These are phyloP conservation scores for Coniochaeta sp. DNA, from an alignment of 2,329 filamentous ascomycete genomes.

Conservation along the genomic window DNA sequence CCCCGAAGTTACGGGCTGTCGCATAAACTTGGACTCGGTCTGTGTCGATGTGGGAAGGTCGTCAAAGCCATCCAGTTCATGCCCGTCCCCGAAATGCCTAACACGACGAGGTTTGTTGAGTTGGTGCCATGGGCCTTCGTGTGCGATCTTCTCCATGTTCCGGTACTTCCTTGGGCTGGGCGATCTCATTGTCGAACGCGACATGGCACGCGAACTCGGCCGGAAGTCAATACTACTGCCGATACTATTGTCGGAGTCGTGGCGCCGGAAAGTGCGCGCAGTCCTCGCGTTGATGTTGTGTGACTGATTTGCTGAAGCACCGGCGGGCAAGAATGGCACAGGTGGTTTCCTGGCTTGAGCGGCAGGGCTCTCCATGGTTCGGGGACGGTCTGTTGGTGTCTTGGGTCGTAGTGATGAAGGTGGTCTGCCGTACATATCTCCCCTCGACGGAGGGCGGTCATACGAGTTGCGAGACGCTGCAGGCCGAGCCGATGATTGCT, in stretches of 20 bases:
- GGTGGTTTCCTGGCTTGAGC: conserved; percentile 51
- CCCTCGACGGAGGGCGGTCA: conserved; percentile 54
- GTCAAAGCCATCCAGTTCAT: conserved; percentile 88
- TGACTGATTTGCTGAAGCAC: conserved; percentile 51
- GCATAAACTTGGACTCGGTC: conserved; percentile 74
- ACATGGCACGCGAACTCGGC: conserved; percentile 48
- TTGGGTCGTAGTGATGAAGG: conserved; percentile 53
- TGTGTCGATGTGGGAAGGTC: conserved; percentile 84
- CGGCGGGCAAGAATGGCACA: conserved; percentile 72
- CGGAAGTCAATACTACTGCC: conserved; percentile 57
- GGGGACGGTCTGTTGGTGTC: conserved; percentile 60
- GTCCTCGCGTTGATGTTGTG: conserved; percentile 70
- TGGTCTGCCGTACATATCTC: conserved; percentile 39
- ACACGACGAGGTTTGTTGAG: conserved; percentile 64
- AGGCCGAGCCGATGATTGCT: conserved; percentile 44
- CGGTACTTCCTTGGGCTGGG: conserved; percentile 49
- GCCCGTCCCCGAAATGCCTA: conserved; percentile 81
- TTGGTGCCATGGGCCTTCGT: conserved; percentile 51
- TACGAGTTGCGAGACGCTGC: conserved; percentile 29
- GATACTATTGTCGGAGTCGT: conserved; percentile 68
- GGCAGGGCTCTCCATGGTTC: conserved; percentile 43
- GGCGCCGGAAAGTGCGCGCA: conserved; percentile 65
- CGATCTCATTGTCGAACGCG: conserved; percentile 50
- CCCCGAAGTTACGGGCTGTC: conserved; percentile 64
- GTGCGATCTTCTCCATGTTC: conserved; percentile 27